These are phyloP conservation scores for Haematococcus lacustris DNA, from an alignment of 139 green algal species.

Conservation along the genomic window DNA sequence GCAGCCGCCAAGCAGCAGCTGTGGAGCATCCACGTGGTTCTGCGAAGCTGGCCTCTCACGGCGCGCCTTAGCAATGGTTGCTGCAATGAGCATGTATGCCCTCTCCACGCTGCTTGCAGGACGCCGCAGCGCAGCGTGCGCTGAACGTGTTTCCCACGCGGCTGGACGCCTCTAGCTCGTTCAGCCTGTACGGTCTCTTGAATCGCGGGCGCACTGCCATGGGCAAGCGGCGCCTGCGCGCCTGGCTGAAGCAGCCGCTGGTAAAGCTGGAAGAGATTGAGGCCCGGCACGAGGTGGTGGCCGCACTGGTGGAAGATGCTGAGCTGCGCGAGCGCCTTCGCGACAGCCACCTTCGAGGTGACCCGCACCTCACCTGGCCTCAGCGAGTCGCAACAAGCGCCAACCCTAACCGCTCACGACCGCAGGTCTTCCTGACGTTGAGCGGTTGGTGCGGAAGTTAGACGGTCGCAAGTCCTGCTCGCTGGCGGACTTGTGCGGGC, in stretches of 20 bases:
- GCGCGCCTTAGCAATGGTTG: background rate
- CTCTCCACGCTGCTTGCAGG: slow-evolving; percentile 4
- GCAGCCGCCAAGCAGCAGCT: background rate
- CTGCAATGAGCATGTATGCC: background rate
- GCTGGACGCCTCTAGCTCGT: slow-evolving; percentile 61
- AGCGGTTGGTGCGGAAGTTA: slow-evolving; percentile 81
- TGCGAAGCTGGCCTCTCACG: slow-evolving; percentile 8
- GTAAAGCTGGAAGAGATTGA: slow-evolving; percentile 59
- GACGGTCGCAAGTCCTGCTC: slow-evolving; percentile 41
- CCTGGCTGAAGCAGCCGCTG: slow-evolving; percentile 89
- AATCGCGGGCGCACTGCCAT: slow-evolving; percentile 81
- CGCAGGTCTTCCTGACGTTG: slow-evolving; percentile 87
- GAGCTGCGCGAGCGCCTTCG: slow-evolving; percentile 66
- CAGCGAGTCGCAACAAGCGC: no score
- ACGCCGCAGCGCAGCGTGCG: slow-evolving; percentile 68
- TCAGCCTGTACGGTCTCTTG: slow-evolving; percentile 86
- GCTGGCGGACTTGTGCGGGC: slow-evolving; percentile 80
- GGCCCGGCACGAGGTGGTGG: slow-evolving; percentile 74
- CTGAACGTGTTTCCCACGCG: slow-evolving; percentile 83
- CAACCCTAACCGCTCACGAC: no score
- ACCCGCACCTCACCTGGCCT: no score
- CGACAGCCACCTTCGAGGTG: slow-evolving; percentile 36
- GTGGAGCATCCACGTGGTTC: no score
- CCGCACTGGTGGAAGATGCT: slow-evolving; percentile 64
- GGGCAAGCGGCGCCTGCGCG: slow-evolving; percentile 72